Evolutionary conservation across 805 yeast species (phyloP), one percentile per base, ranked within the genome.

Genomic region (Spathaspora girioi): DNA sequence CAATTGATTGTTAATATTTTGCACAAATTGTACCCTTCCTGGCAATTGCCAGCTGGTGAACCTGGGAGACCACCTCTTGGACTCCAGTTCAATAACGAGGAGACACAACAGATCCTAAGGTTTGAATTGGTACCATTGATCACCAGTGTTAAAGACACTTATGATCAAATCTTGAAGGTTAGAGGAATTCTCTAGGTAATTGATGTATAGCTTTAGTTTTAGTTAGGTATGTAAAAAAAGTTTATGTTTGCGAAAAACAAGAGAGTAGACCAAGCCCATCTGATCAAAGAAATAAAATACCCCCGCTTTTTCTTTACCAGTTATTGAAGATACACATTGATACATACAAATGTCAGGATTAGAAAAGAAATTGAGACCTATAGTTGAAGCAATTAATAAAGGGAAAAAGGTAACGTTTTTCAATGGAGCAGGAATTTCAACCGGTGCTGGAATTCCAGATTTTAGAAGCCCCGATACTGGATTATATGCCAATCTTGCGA

Each of bases 351-450:
- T 42, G 44, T 20, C 47, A 44, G 18, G 26, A 9, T 17, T 45
- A 19, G 47, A 45, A 18, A 45, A 45, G 26, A 17, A 45, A 15
- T 20, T 51, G 19, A 38, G 27, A 35, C 73, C 75, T 2, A 50
- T 74, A 32, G 68, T 61, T 12, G 67, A 64, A 2, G 69, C 67
- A 2, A 59, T 74, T 19, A 56, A 63, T 43, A 44, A 54, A 3
- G 69, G 69, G 1, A 71, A 68, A 56, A 78, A 80, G 55, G 78
- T 86, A 5, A 79, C 84, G 0, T 83, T 87, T 60, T 79, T 87
- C 70, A 85, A 84, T 8, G 99, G 99, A 1, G 99, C 99, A 0
- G 99, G 99, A 1, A 84, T 91, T 40, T 89, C 97, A 2, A 93
- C 98, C 0, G 76, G 88, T 2, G 91, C 96, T 45, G 99, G 98